Conservation (phyloP, 495 filamentous ascomycete species). For the Umbilicaria muhlenbergii region DNA sequence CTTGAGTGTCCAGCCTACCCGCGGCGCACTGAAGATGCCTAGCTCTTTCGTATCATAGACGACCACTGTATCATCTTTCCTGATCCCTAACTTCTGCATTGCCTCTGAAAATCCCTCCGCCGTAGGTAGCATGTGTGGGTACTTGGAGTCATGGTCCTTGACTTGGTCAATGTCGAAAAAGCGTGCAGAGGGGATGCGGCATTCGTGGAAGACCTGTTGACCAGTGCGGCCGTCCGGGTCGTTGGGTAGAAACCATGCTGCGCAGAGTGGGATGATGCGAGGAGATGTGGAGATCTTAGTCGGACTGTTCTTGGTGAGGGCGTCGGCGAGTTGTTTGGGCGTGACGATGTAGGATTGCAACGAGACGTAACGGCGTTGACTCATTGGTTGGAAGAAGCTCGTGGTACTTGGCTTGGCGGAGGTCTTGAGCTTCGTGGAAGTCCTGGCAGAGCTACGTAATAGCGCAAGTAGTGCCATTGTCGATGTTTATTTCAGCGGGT, state of each 20-base stretch:
- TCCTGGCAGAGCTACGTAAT: no score
- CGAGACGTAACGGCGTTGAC: constrained; percentile 20
- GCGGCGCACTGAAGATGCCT: constrained; percentile 85
- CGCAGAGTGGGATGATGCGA: constrained; percentile 74
- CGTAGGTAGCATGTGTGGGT: constrained; percentile 92
- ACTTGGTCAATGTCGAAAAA: constrained; percentile 93
- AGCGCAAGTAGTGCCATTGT: no score
- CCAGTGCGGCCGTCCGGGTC: constrained; percentile 63
- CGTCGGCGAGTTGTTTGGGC: constrained; percentile 63
- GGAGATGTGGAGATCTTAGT: constrained; percentile 61
- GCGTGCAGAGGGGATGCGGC: constrained; percentile 70
- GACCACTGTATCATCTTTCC: constrained; percentile 71
- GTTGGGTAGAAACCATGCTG: constrained; percentile 93
- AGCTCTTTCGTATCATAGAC: constrained; percentile 82
- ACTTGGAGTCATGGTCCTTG: constrained; percentile 73
- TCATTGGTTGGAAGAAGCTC: background rate
- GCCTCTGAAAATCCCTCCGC: constrained; percentile 65
- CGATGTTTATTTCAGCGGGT: no score
- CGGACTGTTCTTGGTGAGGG: constrained; percentile 59
- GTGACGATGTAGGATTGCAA: constrained; percentile 75
- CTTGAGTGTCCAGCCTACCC: constrained; percentile 82
- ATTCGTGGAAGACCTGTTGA: constrained; percentile 53
- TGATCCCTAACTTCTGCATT: constrained; percentile 78
- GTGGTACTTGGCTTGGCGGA: no score
- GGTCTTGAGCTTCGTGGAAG: no score